Conservation (phyloP, 495 filamentous ascomycete species). For the Paragyromitra xinjiangensis region DNA sequence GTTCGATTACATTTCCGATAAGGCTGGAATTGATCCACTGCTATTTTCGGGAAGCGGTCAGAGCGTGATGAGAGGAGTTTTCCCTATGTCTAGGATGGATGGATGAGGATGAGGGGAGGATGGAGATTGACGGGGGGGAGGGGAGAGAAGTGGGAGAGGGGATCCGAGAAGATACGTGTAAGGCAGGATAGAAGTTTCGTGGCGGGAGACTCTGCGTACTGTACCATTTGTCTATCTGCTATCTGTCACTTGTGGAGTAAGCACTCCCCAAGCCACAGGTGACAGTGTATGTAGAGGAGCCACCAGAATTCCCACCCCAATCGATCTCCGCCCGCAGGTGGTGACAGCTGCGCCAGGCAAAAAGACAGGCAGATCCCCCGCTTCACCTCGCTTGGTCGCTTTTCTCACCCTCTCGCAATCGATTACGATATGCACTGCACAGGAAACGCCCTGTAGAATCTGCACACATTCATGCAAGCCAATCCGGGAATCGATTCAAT, state of each 20-base stretch:
- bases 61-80: conserved; percentile 26
- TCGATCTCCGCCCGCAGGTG: conserved; percentile 39
- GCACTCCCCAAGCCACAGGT: conserved; percentile 39
- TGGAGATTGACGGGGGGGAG: not conserved
- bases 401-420: conserved; percentile 12
- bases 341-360: conserved; percentile 47
- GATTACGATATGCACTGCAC: conserved; percentile 33
- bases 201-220: not conserved
- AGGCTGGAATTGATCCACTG: conserved; percentile 36
- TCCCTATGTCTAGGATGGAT: conserved; percentile 32
- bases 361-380: conserved; percentile 49
- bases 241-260: conserved; percentile 5
- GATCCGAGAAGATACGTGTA: conserved; percentile 47
- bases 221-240: not conserved
- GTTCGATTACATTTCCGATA: conserved; percentile 49
- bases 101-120: not conserved
- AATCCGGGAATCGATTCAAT: conserved; percentile 40
- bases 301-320: conserved; percentile 30
- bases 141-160: conserved; percentile 17
- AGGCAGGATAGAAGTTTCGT: conserved; percentile 13
- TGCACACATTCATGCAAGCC: conserved; percentile 28
- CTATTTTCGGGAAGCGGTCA: conserved; percentile 37
- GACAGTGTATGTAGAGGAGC: not conserved
- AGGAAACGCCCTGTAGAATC: conserved; percentile 25
- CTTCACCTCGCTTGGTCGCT: conserved; percentile 38